Base-by-base conservation (phyloP, 345 rosid species). In the Gossypium mustelinum region DNA sequence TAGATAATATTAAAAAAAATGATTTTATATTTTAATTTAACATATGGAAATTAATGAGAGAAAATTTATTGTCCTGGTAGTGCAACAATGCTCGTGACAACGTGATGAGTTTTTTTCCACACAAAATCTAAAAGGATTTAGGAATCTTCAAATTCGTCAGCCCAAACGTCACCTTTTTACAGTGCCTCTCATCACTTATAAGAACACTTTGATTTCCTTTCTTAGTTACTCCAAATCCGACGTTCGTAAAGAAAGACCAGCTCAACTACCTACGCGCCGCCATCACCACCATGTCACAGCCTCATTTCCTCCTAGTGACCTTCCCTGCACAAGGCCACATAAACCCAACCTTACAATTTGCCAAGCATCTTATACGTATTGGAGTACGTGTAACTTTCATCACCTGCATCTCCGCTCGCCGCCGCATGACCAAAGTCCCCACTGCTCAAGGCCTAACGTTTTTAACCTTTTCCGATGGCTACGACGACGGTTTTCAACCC, bases 251-350 rank as follows among this genome's bases (percentile, higher is more conserved):
- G 9, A 25, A 6, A 51, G 18, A n/a, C 25, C 51, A 3, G 4
- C 0, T 11, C 11, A 2, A 1, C 18, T 51, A 16, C 1, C 45
- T 1, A 48, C 58, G 24, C 24, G 58, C 59, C 47, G 11, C 44
- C 24, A 2, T 9, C 12, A 9, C 74, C 52, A 45, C 54, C 75
- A 73, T 25, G 68, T 56, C 51, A 11, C 80, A 67, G 18, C 89
- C 90, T 11, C 91, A 87, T 78, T 73, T 87, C 80, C 82, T 90
- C 27, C 75, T 92, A 0, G 79, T 92, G 22, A 75, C 87, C 1
- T 89, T 56, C 57, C 92, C 94, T 0, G 85, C 84, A 0, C 92
- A 86, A 76, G 97, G 97, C 64, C 96, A 90, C 82, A 77, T 92
- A 20, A 92, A 90, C 79, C 97, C 96, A 0, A 34, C 79, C 34